Evolutionary conservation across 768 basidiomycete genomes (phyloP).

Genomic region (Pleurotus salmoneostramineus): DNA sequence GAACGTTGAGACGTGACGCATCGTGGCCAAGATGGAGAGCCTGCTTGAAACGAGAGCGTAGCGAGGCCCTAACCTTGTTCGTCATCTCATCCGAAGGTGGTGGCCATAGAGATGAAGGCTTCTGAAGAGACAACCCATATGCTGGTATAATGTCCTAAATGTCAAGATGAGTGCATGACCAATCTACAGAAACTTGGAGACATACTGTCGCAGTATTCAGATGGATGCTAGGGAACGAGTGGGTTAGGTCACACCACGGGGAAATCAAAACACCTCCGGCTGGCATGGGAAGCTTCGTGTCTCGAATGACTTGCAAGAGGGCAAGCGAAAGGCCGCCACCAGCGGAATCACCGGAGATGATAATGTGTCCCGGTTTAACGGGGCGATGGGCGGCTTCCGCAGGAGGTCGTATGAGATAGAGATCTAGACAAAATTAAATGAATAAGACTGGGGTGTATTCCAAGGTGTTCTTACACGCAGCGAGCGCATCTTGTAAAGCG

Average conservation of each 20-base stretch:
- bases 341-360: slow-evolving; percentile 89
- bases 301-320: slow-evolving; percentile 83
- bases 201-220: slow-evolving; percentile 79
- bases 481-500: slow-evolving; percentile 83
- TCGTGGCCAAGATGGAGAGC: slow-evolving; percentile 35
- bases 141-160: slow-evolving; percentile 72
- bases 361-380: slow-evolving; percentile 76
- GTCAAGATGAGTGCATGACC: neutral
- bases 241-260: slow-evolving; percentile 91
- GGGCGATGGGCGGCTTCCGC: slow-evolving; percentile 71
- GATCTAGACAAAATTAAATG: slow-evolving; percentile 39
- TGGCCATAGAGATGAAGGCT: slow-evolving; percentile 77
- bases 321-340: slow-evolving; percentile 87
- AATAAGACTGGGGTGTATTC: neutral
- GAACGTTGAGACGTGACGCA: slow-evolving; percentile 15
- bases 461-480: slow-evolving; percentile 62
- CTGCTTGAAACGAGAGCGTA: slow-evolving; percentile 60
- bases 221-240: slow-evolving; percentile 89
- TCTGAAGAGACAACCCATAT: slow-evolving; percentile 76
- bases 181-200: neutral
- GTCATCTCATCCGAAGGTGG: slow-evolving; percentile 68
- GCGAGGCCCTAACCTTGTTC: slow-evolving; percentile 46
- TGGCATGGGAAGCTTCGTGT: slow-evolving; percentile 74
- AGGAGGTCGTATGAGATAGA: slow-evolving; percentile 90
- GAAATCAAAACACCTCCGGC: slow-evolving; percentile 89